Evolutionary conservation across 345 rosid genomes (phyloP).

Genomic region (Jatropha curcas): DNA sequence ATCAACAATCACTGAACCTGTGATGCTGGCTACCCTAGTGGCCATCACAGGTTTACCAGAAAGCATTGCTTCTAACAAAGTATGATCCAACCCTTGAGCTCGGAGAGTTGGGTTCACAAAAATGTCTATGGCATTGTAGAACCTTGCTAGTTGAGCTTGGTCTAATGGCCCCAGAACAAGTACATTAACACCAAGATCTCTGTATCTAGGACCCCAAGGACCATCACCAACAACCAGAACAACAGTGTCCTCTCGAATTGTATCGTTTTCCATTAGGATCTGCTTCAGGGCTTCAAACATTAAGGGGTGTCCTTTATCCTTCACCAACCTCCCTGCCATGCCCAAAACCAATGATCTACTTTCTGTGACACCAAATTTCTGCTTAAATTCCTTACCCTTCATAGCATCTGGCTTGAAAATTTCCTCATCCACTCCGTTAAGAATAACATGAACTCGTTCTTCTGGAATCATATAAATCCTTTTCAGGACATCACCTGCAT

Average conservation of each 20-base stretch:
- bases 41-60: slow-evolving; percentile 80
- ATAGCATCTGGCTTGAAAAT: slow-evolving; percentile 60
- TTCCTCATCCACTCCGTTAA: slow-evolving; percentile 79
- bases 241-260: slow-evolving; percentile 44
- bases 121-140: slow-evolving; percentile 80
- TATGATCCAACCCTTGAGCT: slow-evolving; percentile 92
- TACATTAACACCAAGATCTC: slow-evolving; percentile 60
- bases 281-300: slow-evolving; percentile 76
- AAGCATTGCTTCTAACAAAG: slow-evolving; percentile 85
- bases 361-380: slow-evolving; percentile 49
- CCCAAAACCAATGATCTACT: slow-evolving; percentile 59
- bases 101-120: slow-evolving; percentile 86
- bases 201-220: slow-evolving; percentile 86
- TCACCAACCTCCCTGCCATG: slow-evolving; percentile 88
- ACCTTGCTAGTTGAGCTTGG: slow-evolving; percentile 65
- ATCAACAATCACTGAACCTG: slow-evolving; percentile 65
- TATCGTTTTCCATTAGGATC: slow-evolving; percentile 49
- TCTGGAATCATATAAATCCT: slow-evolving; percentile 93
- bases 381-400: slow-evolving; percentile 48
- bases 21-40: slow-evolving; percentile 81
- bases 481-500: slow-evolving; percentile 80
- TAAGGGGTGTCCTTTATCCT: slow-evolving; percentile 82
- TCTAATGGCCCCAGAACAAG: slow-evolving; percentile 80
- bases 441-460: slow-evolving; percentile 81
- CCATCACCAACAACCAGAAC: slow-evolving; percentile 91